Evolutionary conservation across 163 green algal genomes (phyloP), one percentile per base, ranked within the genome.

Genomic region (Volvox carteri): DNA sequence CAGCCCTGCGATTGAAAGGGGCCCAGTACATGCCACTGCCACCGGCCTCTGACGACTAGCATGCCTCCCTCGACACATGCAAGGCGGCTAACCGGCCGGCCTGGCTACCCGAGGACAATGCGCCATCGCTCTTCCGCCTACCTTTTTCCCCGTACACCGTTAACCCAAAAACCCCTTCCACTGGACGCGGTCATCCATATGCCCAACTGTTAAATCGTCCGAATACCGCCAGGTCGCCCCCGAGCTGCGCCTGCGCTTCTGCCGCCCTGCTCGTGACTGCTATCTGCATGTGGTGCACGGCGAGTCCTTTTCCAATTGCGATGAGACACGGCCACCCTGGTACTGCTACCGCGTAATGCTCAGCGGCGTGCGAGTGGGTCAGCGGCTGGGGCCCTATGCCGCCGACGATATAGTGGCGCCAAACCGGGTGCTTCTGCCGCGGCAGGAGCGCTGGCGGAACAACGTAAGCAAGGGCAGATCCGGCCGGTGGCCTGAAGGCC

Each of bases 341-440:
- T 87, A 81, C 81, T 87, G 67, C 48, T 87, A 87, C 67, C 81
- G 35, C 0, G 1, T 73, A 35, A 46, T 25, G 35, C 67, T 87
- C 30, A 12, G 7, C 21, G 81, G 81, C 33, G 23, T 30, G 33
- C 65, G 46, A 11, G 33, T 87, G 25, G 81, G 81, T 2, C 81
- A 46, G 48, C 67, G 28, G 18, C 23, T 52, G 28, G 81, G 81
- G 8, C 81, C 81, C 11, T 87, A 87, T 37, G 81, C 14, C 25
- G 46, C 81, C 33, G 33, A 87, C 33, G 81, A 87, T 65, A 12
- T 87, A 2, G 81, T 80, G 48, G 76, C 81, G 4, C 81, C 81
- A 23, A 87, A 87, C 81, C 35, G 33, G 4, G 46, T 87, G 19
- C 42, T 25, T 46, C 67, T 87, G 81, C 81, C 65, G 4, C 48